Percentiles rank a stretch among this genome's conserved stretches.
phyloP scores from a whole-genome alignment of 441 rosid genomes.

The Melianthus villosus region DNA sequence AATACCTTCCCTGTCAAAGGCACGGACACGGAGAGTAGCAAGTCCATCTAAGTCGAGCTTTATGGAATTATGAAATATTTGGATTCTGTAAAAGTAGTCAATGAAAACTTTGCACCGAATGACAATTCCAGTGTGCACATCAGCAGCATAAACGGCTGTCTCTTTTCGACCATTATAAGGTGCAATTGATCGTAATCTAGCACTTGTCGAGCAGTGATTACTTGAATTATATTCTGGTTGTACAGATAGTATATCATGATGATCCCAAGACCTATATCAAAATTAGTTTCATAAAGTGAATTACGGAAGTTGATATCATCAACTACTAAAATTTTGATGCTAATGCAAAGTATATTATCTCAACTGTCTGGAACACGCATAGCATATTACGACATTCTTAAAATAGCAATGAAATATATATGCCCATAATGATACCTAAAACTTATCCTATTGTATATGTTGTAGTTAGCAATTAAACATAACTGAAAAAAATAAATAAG shows the following conservation, averaged over 20 bases:
- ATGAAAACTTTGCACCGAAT: slow-evolving; percentile 95
- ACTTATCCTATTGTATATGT: no score
- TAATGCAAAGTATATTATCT: no score
- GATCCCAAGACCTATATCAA: slow-evolving; percentile 92
- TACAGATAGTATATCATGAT: slow-evolving; percentile 73
- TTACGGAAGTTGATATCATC: neutral
- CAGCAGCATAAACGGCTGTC: slow-evolving; percentile 88
- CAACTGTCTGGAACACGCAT: no score
- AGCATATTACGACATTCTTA: no score
- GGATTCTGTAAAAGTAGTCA: slow-evolving; percentile 75
- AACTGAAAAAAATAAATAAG: no score
- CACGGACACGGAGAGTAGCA: slow-evolving; percentile 78
- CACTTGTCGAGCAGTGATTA: slow-evolving; percentile 73
- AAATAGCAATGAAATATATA: no score
- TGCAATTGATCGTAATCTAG: slow-evolving; percentile 63
- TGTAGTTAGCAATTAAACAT: no score
- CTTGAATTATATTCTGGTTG: slow-evolving; percentile 68
- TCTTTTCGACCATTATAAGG: slow-evolving; percentile 69
- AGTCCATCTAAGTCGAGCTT: slow-evolving; percentile 95
- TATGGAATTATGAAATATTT: slow-evolving; percentile 81
- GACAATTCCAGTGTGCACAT: slow-evolving; percentile 56
- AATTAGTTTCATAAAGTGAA: neutral
- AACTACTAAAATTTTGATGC: no score
- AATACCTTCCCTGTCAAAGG: slow-evolving; percentile 73
- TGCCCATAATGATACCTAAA: no score